These are phyloP conservation scores for Sporisorium iseilematis-ciliati DNA, from an alignment of 1,284 basidiomycete species.

Conservation along the genomic window DNA sequence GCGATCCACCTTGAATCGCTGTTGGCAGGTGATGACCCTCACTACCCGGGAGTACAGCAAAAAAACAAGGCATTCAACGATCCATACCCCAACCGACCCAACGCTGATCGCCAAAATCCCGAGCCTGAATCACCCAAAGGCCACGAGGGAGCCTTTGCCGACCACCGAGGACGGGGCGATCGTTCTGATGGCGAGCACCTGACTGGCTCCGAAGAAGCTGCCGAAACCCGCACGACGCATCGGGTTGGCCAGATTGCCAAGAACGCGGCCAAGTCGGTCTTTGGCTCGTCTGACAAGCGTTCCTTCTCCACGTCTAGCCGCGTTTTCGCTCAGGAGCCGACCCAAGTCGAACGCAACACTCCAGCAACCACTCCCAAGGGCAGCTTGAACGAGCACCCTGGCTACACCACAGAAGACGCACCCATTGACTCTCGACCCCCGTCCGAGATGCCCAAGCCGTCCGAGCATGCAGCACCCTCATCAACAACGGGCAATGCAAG, in stretches of 20 bases:
- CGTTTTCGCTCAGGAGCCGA: slow-evolving; percentile 17
- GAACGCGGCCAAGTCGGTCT: slow-evolving; percentile 34
- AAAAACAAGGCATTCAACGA: slow-evolving; percentile 36
- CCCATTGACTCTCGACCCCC: slow-evolving; percentile 49
- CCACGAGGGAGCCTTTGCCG: slow-evolving; percentile 45
- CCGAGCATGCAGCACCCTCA: slow-evolving; percentile 17
- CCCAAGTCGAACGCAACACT: slow-evolving; percentile 17
- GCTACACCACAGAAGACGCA: slow-evolving; percentile 52
- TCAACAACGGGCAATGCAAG: slow-evolving; percentile 30
- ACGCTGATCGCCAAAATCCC: slow-evolving; percentile 11
- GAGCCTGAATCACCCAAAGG: slow-evolving; percentile 46
- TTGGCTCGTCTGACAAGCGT: slow-evolving; percentile 30
- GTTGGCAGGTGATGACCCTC: slow-evolving; percentile 37
- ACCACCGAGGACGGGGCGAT: slow-evolving; percentile 44
- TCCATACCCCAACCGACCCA: slow-evolving; percentile 38
- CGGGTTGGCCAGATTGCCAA: slow-evolving; percentile 35
- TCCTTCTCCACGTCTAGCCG: slow-evolving; percentile 33
- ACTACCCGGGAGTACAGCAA: slow-evolving; percentile 41
- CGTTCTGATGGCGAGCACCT: slow-evolving; percentile 29
- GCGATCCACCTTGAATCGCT: not conserved
- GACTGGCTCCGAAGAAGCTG: slow-evolving; percentile 38
- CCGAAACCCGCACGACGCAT: slow-evolving; percentile 29
- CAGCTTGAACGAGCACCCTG: slow-evolving; percentile 35
- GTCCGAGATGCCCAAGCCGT: slow-evolving; percentile 40
- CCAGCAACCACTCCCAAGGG: slow-evolving; percentile 29